Evolutionary conservation across 257 asterid genomes (phyloP).

Genomic region (Coffea canephora): DNA sequence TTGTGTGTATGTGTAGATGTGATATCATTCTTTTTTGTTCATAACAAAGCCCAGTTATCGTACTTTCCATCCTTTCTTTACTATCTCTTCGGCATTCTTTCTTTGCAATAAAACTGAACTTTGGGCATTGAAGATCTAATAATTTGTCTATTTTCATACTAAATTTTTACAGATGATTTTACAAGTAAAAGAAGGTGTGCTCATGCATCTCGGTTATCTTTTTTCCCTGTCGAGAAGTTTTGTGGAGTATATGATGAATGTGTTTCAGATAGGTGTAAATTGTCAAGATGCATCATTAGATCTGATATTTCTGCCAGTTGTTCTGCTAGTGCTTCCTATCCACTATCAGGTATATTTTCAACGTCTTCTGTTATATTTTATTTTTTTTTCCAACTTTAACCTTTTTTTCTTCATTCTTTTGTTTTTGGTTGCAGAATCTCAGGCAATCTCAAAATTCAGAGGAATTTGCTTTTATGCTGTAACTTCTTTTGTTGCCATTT

Average conservation of each 20-base stretch:
- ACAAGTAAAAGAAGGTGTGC: constrained; percentile 25
- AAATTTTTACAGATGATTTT: constrained; percentile 31
- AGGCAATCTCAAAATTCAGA: constrained; percentile 59
- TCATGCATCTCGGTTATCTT: constrained; percentile 33
- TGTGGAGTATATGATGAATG: constrained; percentile 24
- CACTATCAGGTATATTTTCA: constrained; percentile 55
- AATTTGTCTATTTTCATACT: neutral
- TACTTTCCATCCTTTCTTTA: neutral
- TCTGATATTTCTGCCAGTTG: constrained; percentile 75
- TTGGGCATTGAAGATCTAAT: neutral
- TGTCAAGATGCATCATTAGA: constrained; percentile 48
- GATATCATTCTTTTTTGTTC: neutral
- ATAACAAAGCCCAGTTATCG: neutral
- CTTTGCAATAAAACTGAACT: neutral
- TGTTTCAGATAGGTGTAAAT: constrained; percentile 26
- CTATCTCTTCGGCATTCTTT: neutral
- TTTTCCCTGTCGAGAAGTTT: constrained; percentile 29
- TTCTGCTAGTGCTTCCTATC: constrained; percentile 56
- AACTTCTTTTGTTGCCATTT: constrained; percentile 63
- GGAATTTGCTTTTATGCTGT: constrained; percentile 72
- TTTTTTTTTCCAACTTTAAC: neutral
- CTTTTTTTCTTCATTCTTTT: constrained; percentile 15
- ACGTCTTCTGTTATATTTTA: neutral
- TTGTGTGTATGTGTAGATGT: neutral
- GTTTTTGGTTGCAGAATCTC: constrained; percentile 48